Evolutionary conservation across 2,329 filamentous ascomycete genomes (phyloP).

Genomic region (Sordariomycetes sp.): DNA sequence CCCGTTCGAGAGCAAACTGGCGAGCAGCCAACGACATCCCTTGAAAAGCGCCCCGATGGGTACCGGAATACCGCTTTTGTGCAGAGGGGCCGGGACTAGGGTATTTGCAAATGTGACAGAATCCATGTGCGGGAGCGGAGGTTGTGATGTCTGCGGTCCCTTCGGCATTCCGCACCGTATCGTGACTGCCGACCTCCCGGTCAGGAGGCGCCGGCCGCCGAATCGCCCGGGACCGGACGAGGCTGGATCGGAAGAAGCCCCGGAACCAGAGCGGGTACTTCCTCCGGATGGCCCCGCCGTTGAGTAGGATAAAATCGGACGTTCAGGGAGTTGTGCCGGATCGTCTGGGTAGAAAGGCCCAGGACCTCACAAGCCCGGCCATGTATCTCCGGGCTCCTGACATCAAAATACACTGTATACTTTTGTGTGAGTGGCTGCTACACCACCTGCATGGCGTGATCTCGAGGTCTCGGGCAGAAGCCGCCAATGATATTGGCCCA

Average conservation of each 20-base stretch:
- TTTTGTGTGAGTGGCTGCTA: neutral
- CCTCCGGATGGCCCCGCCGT: neutral
- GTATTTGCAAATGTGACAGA: neutral
- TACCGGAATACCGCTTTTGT: neutral
- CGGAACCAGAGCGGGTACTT: neutral
- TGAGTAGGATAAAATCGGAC: neutral
- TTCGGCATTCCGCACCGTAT: neutral
- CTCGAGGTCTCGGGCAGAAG: neutral
- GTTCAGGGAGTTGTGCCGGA: neutral
- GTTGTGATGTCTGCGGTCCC: neutral
- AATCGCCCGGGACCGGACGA: neutral
- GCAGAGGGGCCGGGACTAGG: neutral
- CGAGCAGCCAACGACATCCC: neutral
- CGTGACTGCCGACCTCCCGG: neutral
- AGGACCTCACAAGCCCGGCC: neutral
- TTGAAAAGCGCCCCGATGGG: constrained; percentile 2
- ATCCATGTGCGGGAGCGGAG: neutral
- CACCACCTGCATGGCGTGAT: neutral
- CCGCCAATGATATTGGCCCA: neutral
- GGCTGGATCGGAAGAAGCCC: neutral
- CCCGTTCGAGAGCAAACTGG: neutral
- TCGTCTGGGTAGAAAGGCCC: neutral
- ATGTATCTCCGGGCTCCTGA: neutral
- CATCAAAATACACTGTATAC: neutral
- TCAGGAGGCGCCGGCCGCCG: neutral